Evolutionary conservation across 2,329 filamentous ascomycete genomes (phyloP).

Genomic region (Phialemoniopsis sp.): DNA sequence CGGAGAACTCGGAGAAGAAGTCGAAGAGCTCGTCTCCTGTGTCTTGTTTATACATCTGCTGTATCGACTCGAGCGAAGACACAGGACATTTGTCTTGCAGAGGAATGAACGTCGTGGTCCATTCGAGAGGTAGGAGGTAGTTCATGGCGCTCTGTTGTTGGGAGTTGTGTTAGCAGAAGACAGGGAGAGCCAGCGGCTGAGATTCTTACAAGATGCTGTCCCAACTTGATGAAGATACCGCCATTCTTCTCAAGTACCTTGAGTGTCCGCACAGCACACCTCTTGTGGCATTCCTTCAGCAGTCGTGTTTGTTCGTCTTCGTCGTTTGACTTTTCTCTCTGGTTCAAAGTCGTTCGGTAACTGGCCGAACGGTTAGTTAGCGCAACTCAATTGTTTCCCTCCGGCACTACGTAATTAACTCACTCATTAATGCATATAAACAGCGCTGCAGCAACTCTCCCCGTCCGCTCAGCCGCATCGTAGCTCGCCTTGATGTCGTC

Average conservation of each 20-base stretch:
- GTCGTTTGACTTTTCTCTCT: conserved; percentile 57
- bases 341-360: conserved; percentile 81
- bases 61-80: conserved; percentile 81
- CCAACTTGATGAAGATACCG: conserved; percentile 97
- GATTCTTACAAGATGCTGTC: conserved; percentile 72
- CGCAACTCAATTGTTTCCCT: background rate
- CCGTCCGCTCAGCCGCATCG: conserved; percentile 70
- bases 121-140: conserved; percentile 85
- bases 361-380: conserved; percentile 38
- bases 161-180: conserved; percentile 11
- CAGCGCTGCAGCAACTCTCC: conserved; percentile 71
- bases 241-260: conserved; percentile 90
- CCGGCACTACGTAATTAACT: conserved; percentile 1
- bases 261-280: conserved; percentile 86
- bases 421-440: conserved; percentile 88
- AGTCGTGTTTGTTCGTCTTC: conserved; percentile 61
- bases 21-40: conserved; percentile 76
- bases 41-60: conserved; percentile 80
- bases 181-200: background rate
- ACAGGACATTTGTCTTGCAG: conserved; percentile 94
- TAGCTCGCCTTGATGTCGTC: conserved; percentile 75
- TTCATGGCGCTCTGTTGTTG: conserved; percentile 83
- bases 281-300: conserved; percentile 81
- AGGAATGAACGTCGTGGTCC: conserved; percentile 93
- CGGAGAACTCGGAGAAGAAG: conserved; percentile 81